Percentiles rank a stretch among this genome's conserved stretches.
Conservation (phyloP, 306 rosid genomes). For the Urtica urens region DNA sequence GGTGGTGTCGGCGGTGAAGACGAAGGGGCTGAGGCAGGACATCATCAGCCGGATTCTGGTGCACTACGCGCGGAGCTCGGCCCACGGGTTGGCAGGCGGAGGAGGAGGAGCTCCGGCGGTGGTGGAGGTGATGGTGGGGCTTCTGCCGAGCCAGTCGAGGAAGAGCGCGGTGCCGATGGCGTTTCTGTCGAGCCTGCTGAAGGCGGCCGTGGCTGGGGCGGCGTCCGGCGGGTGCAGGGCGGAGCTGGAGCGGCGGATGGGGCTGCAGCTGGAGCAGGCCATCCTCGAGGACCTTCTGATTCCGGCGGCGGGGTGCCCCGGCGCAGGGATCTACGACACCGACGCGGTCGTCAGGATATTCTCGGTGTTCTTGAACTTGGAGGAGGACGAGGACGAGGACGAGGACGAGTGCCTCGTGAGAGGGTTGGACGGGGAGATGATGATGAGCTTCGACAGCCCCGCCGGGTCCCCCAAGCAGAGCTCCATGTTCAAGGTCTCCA, state of each 20-base stretch:
- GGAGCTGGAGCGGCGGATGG: slow-evolving; percentile 83
- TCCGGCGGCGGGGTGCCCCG: slow-evolving; percentile 61
- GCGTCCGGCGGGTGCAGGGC: slow-evolving; percentile 75
- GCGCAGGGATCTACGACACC: slow-evolving; percentile 53
- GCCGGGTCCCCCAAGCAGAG: slow-evolving; percentile 96
- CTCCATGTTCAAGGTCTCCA: slow-evolving; percentile 84
- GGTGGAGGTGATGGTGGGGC: slow-evolving; percentile 68
- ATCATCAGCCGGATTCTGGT: slow-evolving; percentile 80
- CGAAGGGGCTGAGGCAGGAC: slow-evolving; percentile 91
- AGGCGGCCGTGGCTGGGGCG: slow-evolving; percentile 67
- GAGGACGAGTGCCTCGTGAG: slow-evolving; percentile 48
- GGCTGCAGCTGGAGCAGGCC: slow-evolving; percentile 90
- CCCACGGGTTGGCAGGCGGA: slow-evolving; percentile 53
- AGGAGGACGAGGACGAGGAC: slow-evolving; percentile 78
- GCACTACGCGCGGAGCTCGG: slow-evolving; percentile 74
- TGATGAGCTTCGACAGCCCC: slow-evolving; percentile 77
- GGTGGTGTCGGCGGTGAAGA: slow-evolving; percentile 62
- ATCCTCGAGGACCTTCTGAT: slow-evolving; percentile 89
- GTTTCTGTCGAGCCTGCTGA: slow-evolving; percentile 86
- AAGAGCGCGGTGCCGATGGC: slow-evolving; percentile 91
- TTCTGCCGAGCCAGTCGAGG: slow-evolving; percentile 83
- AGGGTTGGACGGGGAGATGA: slow-evolving; percentile 69
- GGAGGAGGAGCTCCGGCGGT: slow-evolving; percentile 58
- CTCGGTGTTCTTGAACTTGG: slow-evolving; percentile 74
- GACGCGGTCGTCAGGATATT: slow-evolving; percentile 79